Conservation (phyloP, 345 rosid genomes). For the Boechera retrofracta region DNA sequence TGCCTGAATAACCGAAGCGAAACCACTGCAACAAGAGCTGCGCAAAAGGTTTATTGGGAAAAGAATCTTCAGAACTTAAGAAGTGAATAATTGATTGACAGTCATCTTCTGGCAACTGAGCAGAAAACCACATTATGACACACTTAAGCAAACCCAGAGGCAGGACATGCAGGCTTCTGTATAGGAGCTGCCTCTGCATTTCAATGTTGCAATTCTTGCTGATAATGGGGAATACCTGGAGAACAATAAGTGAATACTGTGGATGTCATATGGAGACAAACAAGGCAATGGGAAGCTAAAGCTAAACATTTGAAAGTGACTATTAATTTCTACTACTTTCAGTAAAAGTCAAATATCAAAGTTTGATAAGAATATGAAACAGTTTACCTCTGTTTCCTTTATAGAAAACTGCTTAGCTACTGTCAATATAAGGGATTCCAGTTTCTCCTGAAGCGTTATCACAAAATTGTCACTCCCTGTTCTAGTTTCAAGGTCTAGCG, state of each 20-base stretch:
- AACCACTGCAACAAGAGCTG: constrained; percentile 72
- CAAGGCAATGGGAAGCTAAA: not conserved
- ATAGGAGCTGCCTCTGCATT: constrained; percentile 62
- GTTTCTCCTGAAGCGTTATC: constrained; percentile 51
- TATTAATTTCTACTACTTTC: not conserved
- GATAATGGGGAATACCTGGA: constrained; percentile 62
- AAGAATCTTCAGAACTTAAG: constrained; percentile 46
- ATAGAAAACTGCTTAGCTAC: constrained; percentile 51
- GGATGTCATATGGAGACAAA: constrained; percentile 1
- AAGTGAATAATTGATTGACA: constrained; percentile 52
- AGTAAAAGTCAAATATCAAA: not conserved
- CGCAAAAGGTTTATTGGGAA: constrained; percentile 51
- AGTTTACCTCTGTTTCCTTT: constrained; percentile 66
- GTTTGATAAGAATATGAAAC: not conserved
- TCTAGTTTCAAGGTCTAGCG: constrained; percentile 44
- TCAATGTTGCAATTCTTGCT: constrained; percentile 54
- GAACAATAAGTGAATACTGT: constrained; percentile 12
- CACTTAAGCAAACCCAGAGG: constrained; percentile 79
- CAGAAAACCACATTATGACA: constrained; percentile 70
- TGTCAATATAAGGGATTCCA: constrained; percentile 50
- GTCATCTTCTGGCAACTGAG: constrained; percentile 61
- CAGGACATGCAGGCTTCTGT: constrained; percentile 59
- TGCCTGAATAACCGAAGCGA: constrained; percentile 58
- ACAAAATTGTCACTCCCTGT: constrained; percentile 40
- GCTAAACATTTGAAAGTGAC: not conserved